Percentiles rank a stretch among this genome's conserved stretches.
phyloP scores from a whole-genome alignment of 2,329 filamentous ascomycete species.

The Hymenoscyphus salicellus region DNA sequence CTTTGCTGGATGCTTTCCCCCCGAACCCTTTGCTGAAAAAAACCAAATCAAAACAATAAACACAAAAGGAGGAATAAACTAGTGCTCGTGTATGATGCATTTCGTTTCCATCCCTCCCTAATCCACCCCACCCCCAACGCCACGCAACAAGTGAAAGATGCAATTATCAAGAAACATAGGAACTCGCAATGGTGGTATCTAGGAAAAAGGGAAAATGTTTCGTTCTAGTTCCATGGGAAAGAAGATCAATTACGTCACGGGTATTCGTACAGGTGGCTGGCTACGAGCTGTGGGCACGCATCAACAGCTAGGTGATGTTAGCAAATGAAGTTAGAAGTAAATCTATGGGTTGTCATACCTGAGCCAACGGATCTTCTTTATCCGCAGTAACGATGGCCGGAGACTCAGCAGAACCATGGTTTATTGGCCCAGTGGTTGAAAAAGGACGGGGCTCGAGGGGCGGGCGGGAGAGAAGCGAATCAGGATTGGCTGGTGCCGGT shows the following conservation, averaged over 20 bases:
- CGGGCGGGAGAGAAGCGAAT: constrained; percentile 42
- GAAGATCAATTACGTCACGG: constrained; percentile 7
- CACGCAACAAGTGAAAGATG: constrained; percentile 4
- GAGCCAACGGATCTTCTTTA: constrained; percentile 50
- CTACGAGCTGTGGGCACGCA: constrained; percentile 35
- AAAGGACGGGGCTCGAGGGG: constrained; percentile 61
- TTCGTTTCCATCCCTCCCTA: neutral
- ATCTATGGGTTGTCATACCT: constrained; percentile 28
- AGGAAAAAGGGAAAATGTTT: constrained; percentile 10
- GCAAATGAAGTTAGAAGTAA: constrained; percentile 1
- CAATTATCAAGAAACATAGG: constrained; percentile 9
- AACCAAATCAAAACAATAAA: neutral
- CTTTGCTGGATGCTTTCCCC: neutral
- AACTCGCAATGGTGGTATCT: constrained; percentile 24
- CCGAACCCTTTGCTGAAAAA: neutral
- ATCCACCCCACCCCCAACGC: neutral
- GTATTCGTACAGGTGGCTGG: constrained; percentile 7
- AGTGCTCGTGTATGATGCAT: constrained; percentile 1
- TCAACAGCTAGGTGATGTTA: constrained; percentile 30
- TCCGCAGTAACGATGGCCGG: constrained; percentile 60
- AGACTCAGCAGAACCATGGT: constrained; percentile 56
- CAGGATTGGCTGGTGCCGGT: constrained; percentile 20
- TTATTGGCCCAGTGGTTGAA: constrained; percentile 63
- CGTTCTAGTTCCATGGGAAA: constrained; percentile 5
- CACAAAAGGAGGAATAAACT: neutral